Conservation (phyloP, 2,329 filamentous ascomycete genomes). For the Botrytis elliptica region DNA sequence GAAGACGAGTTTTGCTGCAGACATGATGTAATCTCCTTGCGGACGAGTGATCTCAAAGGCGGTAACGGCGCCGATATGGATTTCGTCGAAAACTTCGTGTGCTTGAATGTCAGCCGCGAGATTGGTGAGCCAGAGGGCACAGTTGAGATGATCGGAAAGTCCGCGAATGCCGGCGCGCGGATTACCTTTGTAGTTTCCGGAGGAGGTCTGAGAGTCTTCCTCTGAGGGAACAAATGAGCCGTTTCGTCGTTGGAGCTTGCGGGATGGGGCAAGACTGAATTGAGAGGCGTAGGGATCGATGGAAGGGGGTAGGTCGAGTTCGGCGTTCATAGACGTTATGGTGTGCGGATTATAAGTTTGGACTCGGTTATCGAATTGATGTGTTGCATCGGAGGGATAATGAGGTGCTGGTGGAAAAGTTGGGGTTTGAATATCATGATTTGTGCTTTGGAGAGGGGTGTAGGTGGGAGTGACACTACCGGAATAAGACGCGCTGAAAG, state of each 20-base stretch:
- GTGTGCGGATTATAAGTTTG: background rate
- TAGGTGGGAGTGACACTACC: no score
- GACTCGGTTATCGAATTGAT: accelerated
- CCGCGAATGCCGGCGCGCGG: background rate
- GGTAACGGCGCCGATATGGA: background rate
- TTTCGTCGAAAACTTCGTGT: background rate
- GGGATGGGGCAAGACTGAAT: background rate
- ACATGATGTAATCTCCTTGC: background rate
- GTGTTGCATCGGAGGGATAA: no score
- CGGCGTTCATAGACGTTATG: background rate
- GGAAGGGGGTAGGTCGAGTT: background rate
- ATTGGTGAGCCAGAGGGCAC: background rate
- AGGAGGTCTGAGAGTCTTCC: background rate
- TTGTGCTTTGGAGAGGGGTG: accelerated
- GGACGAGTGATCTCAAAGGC: background rate
- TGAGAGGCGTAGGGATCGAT: background rate
- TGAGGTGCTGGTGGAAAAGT: accelerated
- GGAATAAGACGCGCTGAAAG: background rate
- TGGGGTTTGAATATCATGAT: no score
- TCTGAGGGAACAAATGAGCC: background rate
- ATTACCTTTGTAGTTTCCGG: background rate
- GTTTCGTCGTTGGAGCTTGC: background rate
- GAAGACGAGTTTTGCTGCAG: background rate
- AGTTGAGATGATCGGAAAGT: background rate
- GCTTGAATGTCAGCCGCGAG: background rate